phyloP scores from a whole-genome alignment of 208 protist species.

The Wallacemonas sp. region DNA sequence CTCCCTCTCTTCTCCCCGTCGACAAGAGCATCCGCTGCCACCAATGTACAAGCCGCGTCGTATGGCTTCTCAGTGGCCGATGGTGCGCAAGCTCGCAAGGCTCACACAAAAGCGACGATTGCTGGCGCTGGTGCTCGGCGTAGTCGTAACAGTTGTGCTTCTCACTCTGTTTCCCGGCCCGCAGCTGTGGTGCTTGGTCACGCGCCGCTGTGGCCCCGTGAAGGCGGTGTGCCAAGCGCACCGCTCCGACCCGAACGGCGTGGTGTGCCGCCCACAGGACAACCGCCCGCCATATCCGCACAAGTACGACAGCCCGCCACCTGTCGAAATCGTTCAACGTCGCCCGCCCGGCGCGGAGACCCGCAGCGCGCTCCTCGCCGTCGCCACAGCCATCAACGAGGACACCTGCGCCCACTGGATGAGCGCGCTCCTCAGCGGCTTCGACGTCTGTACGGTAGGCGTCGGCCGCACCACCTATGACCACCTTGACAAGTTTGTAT shows the following conservation, averaged over 20 bases:
- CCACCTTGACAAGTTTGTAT: background rate
- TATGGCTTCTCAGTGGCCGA: too few species aligned
- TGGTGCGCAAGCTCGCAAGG: too few species aligned
- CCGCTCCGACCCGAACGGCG: background rate
- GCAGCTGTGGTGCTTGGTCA: too few species aligned
- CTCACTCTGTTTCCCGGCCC: too few species aligned
- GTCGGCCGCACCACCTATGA: background rate
- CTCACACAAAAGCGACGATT: too few species aligned
- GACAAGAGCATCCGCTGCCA: too few species aligned
- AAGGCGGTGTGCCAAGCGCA: background rate
- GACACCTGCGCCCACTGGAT: background rate
- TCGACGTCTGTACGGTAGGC: background rate
- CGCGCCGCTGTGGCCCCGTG: too few species aligned
- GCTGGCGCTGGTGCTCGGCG: too few species aligned
- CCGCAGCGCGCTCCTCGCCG: background rate
- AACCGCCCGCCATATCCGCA: background rate
- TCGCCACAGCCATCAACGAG: background rate
- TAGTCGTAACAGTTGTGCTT: too few species aligned
- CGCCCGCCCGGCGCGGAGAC: background rate
- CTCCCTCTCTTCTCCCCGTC: too few species aligned
- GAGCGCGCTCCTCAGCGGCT: background rate
- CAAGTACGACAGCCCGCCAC: background rate
- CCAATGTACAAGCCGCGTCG: too few species aligned
- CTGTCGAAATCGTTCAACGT: background rate
- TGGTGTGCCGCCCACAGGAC: background rate